phyloP scores from a whole-genome alignment of 805 yeast genomes.

The Kodamaea nitidulidarum region DNA sequence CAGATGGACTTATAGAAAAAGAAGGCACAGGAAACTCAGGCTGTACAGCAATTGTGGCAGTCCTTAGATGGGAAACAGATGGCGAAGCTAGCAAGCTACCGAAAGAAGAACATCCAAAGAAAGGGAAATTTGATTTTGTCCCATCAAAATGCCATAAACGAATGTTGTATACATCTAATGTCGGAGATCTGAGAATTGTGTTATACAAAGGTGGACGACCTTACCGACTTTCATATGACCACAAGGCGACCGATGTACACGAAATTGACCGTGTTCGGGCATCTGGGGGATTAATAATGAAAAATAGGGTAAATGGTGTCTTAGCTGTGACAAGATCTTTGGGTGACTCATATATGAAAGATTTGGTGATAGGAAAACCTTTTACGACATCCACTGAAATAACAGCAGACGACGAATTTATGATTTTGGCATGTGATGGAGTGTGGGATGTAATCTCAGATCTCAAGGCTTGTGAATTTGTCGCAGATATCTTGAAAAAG shows the following conservation, averaged over 20 bases:
- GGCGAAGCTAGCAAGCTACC: conserved; percentile 9
- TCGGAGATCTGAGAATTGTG: conserved; percentile 87
- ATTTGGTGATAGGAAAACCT: conserved; percentile 83
- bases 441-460: conserved; percentile 93
- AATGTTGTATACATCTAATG: conserved; percentile 89
- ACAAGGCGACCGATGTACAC: conserved; percentile 77
- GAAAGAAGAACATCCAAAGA: conserved; percentile 9
- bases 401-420: conserved; percentile 60
- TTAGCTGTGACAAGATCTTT: conserved; percentile 90
- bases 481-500: conserved; percentile 41
- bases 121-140: conserved; percentile 41
- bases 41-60: conserved; percentile 92
- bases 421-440: conserved; percentile 94
- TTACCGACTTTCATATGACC: conserved; percentile 82
- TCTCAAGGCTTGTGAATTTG: conserved; percentile 73
- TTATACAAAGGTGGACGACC: conserved; percentile 73
- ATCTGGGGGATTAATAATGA: conserved; percentile 83
- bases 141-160: conserved; percentile 54
- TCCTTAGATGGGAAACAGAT: conserved; percentile 73
- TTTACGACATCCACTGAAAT: conserved; percentile 86
- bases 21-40: conserved; percentile 75
- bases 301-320: conserved; percentile 91
- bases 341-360: conserved; percentile 92
- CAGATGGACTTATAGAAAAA: conserved; percentile 64
- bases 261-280: conserved; percentile 74